phyloP scores from a whole-genome alignment of 768 basidiomycete genomes.

The Collybia sordida region DNA sequence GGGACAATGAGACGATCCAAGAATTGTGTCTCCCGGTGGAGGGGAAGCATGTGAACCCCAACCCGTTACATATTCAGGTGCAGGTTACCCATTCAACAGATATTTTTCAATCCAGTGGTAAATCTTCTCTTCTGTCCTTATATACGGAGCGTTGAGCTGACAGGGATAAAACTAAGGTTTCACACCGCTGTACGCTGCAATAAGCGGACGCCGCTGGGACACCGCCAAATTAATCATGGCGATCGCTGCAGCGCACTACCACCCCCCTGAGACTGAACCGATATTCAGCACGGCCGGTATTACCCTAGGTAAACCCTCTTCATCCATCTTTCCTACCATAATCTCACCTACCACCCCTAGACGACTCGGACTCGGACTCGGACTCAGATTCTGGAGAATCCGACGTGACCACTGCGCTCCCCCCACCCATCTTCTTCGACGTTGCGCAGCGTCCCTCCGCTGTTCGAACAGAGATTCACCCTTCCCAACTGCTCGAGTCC shows the following conservation, averaged over 20 bases:
- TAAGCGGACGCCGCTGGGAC: slow-evolving; percentile 50
- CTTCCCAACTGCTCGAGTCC: slow-evolving; percentile 35
- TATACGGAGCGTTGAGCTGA: neutral
- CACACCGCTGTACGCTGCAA: slow-evolving; percentile 50
- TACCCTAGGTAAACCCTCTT: slow-evolving; percentile 28
- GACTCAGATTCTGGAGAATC: slow-evolving; percentile 33
- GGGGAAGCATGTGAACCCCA: slow-evolving; percentile 15
- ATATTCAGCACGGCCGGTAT: slow-evolving; percentile 33
- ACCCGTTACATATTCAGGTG: slow-evolving; percentile 45
- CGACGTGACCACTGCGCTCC: slow-evolving; percentile 36
- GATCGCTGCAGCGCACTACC: slow-evolving; percentile 55
- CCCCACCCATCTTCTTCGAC: slow-evolving; percentile 48
- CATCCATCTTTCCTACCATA: neutral
- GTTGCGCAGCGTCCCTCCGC: slow-evolving; percentile 48
- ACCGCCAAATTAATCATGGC: slow-evolving; percentile 58
- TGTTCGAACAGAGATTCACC: slow-evolving; percentile 38
- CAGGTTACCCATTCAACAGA: slow-evolving; percentile 18
- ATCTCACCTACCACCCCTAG: slow-evolving; percentile 11
- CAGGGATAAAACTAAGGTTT: slow-evolving; percentile 29
- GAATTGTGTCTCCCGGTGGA: slow-evolving; percentile 51
- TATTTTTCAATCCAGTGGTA: slow-evolving; percentile 22
- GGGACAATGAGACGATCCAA: slow-evolving; percentile 50
- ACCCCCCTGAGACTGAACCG: slow-evolving; percentile 32
- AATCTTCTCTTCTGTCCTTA: neutral
- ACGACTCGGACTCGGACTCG: slow-evolving; percentile 37